phyloP scores from a whole-genome alignment of 192 early-diverging fungal genomes.

The Linnemannia exigua region DNA sequence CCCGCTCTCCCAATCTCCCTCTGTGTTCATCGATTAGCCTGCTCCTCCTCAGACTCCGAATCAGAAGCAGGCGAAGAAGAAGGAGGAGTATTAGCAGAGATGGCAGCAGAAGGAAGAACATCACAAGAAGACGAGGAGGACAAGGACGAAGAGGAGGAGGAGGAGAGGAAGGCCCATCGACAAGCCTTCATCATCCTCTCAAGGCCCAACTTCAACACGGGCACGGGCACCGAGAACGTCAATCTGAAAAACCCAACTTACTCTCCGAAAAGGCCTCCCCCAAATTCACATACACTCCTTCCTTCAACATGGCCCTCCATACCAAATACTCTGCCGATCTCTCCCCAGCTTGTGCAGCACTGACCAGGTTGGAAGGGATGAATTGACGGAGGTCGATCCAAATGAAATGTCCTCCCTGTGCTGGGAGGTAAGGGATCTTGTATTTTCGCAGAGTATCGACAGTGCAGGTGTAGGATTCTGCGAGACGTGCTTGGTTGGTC shows the following conservation, averaged over 20 bases:
- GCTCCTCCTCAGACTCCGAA: not conserved
- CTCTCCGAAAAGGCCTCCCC: conserved; percentile 75
- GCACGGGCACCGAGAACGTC: conserved; percentile 67
- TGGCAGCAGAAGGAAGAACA: not conserved
- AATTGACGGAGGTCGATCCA: conserved; percentile 71
- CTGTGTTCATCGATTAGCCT: too few relatives aligned
- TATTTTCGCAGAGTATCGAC: conserved; percentile 58
- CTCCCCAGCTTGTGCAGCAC: conserved; percentile 15
- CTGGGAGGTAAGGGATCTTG: conserved; percentile 68
- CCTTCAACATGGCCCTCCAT: conserved; percentile 61
- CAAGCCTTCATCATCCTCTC: conserved; percentile 59
- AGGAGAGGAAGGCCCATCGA: not conserved
- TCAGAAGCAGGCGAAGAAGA: not conserved
- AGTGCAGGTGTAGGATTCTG: conserved; percentile 62
- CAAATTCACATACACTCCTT: conserved; percentile 76
- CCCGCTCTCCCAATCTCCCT: not conserved
- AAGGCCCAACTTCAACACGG: conserved; percentile 63
- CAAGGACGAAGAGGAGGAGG: not conserved
- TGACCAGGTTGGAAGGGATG: conserved; percentile 17
- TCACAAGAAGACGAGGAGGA: not conserved
- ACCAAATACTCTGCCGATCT: conserved; percentile 65
- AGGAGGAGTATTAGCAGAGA: not conserved
- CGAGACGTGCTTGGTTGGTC: conserved; percentile 70
- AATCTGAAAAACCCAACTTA: conserved; percentile 78
- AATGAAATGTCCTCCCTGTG: conserved; percentile 81